Base-by-base conservation (phyloP, 2,329 filamentous ascomycete species). In the Davidsoniella neocaledoniae region DNA sequence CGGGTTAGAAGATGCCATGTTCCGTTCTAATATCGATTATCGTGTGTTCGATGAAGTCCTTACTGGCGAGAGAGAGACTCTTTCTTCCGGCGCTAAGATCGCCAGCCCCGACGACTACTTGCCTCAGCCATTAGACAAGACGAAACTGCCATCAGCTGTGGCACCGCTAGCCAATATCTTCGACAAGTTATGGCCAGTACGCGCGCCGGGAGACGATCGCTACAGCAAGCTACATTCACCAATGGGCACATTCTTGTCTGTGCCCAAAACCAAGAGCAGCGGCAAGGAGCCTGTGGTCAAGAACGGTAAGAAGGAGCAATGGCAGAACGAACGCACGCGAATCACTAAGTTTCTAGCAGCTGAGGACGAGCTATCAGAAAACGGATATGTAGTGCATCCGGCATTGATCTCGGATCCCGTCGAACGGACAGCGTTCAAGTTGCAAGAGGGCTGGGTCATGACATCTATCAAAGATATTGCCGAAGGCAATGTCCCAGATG, bases 1-100 rank as follows among this genome's bases (percentile, higher is more conserved):
- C 9, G 91, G 91, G 0, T 67, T 98, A 21, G 90, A 96, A 61
- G 76, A 86, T 58, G 83, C 79, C 54, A 91, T 96, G 83, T 94
- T 96, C 66, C 77, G 83, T 62, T 72, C 76, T 10, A 44, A 43
- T 16, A 45, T 49, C 33, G 60, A 64, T 37, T 68, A 73, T 37
- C 66, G 77, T 55, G 60, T 64, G 8, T 64, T 60, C 1, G 76
- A 71, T 58, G 55, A 54, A 49, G 49, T 58, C 45, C 57, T 61
- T 19, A 56, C 58, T 51, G 53, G 57, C 17, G 60, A 61, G 45
- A 59, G 60, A 33, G 59, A 65, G 16, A 59, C 66, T 40, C 19
- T 53, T 49, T 53, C 57, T 12, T 60, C 61, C 42, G 59, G 60
- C 36, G 60, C 65, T 37, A 47, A 54, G 2, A 55, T 63, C 12